Conservation (phyloP, 345 rosid genomes). For the Hirschfeldia incana region DNA sequence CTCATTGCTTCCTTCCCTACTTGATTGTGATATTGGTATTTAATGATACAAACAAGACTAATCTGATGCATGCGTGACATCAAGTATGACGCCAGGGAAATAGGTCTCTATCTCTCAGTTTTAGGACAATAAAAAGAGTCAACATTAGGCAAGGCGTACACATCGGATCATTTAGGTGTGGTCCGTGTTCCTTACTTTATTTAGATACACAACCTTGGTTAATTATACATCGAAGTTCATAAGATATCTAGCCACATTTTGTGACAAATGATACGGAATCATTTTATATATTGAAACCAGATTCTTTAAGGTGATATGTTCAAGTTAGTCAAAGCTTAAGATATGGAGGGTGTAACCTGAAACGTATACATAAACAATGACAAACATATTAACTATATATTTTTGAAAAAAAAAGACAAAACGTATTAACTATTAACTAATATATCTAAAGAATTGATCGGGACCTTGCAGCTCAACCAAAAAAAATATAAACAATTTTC, state of each 20-base stretch:
- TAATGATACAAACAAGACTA: constrained; percentile 1
- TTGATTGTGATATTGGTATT: constrained; percentile 23
- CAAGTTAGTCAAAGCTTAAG: neutral
- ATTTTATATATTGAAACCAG: neutral
- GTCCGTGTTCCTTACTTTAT: constrained; percentile 6
- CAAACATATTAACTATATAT: too few relatives aligned
- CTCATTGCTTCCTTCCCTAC: constrained; percentile 18
- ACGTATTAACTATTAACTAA: too few relatives aligned
- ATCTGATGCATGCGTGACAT: constrained; percentile 1
- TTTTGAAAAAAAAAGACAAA: too few relatives aligned
- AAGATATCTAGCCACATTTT: neutral
- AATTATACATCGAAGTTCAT: neutral
- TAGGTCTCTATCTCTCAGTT: neutral
- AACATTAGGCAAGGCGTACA: neutral
- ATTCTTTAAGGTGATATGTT: neutral
- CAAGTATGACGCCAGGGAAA: neutral
- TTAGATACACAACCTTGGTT: constrained; percentile 1
- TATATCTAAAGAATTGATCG: too few relatives aligned
- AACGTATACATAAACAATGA: too few relatives aligned
- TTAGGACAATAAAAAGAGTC: constrained; percentile 6
- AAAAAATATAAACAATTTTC: too few relatives aligned
- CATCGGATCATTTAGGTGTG: constrained; percentile 2
- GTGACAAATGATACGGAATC: neutral
- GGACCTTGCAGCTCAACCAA: too few relatives aligned
- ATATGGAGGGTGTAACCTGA: neutral